Conservation (phyloP, 2,329 filamentous ascomycete genomes). For the Cucurbitaria berberidis region DNA sequence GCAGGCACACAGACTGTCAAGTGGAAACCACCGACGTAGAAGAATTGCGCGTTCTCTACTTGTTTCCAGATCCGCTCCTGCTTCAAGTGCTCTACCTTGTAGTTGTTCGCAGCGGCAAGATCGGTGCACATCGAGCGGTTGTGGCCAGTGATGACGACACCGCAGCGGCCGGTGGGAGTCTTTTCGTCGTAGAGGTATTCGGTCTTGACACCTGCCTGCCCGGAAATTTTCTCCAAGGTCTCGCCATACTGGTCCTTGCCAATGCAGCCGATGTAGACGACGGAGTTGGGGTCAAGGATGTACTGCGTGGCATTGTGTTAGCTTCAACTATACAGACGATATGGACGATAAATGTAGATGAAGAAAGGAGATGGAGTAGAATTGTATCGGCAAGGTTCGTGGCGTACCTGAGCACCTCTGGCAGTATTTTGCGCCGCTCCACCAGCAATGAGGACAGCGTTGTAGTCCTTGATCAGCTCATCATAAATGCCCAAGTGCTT, state of each 20-base stretch:
- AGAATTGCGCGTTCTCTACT: constrained; percentile 85
- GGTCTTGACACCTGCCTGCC: constrained; percentile 85
- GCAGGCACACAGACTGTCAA: constrained; percentile 94
- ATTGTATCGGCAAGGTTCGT: not conserved
- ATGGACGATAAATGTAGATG: not conserved
- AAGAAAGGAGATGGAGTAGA: too few relatives aligned
- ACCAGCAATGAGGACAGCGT: constrained; percentile 93
- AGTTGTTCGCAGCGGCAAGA: constrained; percentile 94
- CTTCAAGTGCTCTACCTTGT: constrained; percentile 93
- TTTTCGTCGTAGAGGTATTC: constrained; percentile 92
- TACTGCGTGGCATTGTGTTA: constrained; percentile 62
- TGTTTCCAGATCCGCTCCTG: constrained; percentile 88
- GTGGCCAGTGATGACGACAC: constrained; percentile 95
- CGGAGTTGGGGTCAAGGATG: constrained; percentile 85
- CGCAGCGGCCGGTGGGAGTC: constrained; percentile 88
- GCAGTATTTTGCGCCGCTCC: constrained; percentile 98
- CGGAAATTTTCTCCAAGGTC: constrained; percentile 83
- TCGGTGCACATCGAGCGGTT: constrained; percentile 95
- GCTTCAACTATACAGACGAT: not conserved
- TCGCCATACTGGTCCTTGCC: constrained; percentile 96
- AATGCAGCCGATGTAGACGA: constrained; percentile 91
- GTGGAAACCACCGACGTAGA: constrained; percentile 96
- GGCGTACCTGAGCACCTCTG: constrained; percentile 77
- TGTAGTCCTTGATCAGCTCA: constrained; percentile 88
- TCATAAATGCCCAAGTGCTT: constrained; percentile 91